A percentile compares a stretch with the other conserved stretches of the same genome.
Evolutionary conservation across 371 early-diverging fungal genomes (phyloP).

Genomic region (Lichtheimia ornata): DNA sequence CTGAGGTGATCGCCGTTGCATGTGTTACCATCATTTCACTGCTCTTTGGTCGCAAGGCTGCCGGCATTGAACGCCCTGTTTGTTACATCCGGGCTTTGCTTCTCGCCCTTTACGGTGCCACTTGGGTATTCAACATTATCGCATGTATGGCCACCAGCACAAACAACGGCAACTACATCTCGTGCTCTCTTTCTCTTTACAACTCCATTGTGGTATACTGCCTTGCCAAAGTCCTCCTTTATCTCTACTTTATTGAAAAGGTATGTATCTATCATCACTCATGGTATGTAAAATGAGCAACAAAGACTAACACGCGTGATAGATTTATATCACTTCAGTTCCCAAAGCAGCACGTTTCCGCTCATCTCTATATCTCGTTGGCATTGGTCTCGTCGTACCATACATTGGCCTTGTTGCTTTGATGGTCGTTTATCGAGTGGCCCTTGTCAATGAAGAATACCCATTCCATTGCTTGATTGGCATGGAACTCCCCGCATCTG

Average conservation of each 20-base stretch:
- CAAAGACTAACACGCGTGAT: neutral
- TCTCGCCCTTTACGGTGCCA: constrained; percentile 28
- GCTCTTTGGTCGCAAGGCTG: constrained; percentile 46
- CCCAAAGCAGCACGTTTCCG: constrained; percentile 20
- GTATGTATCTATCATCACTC: constrained; percentile 8
- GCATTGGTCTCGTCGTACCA: constrained; percentile 34
- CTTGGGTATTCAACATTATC: constrained; percentile 41
- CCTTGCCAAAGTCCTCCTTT: constrained; percentile 34
- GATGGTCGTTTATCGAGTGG: constrained; percentile 34
- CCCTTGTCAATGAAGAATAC: constrained; percentile 23
- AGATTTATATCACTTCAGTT: constrained; percentile 29
- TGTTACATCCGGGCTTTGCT: constrained; percentile 43
- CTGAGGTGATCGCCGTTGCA: constrained; percentile 30
- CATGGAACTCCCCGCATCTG: constrained; percentile 35
- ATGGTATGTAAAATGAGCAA: no score
- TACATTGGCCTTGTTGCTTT: constrained; percentile 37
- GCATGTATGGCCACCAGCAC: constrained; percentile 33
- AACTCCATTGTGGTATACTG: constrained; percentile 39
- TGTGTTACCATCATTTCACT: constrained; percentile 44
- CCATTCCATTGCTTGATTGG: constrained; percentile 44
- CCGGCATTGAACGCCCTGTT: constrained; percentile 30
- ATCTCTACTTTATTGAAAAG: constrained; percentile 53
- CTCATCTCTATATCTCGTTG: constrained; percentile 34
- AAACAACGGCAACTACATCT: constrained; percentile 41
- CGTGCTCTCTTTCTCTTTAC: constrained; percentile 38